A percentile compares a stretch with the other conserved stretches of the same genome.
phyloP scores from a whole-genome alignment of 2,329 filamentous ascomycete species.

The Bipolaris bicolor region DNA sequence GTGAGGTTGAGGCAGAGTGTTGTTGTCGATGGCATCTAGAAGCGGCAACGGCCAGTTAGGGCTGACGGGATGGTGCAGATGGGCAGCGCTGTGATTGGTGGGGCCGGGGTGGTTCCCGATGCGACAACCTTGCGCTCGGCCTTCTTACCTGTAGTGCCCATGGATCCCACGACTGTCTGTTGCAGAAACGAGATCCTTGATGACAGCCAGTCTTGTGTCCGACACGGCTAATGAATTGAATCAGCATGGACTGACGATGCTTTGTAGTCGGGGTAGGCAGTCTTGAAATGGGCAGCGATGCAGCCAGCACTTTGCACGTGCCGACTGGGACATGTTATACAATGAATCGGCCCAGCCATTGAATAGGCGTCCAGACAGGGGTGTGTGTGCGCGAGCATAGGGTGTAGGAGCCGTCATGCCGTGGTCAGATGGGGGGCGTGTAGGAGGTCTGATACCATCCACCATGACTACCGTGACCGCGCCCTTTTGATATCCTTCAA shows the following conservation, averaged over 20 bases:
- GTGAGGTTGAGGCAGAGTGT: constrained; percentile 16
- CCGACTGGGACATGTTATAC: not conserved
- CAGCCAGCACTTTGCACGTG: not conserved
- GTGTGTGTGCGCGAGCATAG: constrained; percentile 1
- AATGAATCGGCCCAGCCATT: not conserved
- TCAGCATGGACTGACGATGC: not conserved
- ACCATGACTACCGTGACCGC: constrained; percentile 3
- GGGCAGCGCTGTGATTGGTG: constrained; percentile 22
- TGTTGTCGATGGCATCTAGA: constrained; percentile 22
- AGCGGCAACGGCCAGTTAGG: constrained; percentile 21
- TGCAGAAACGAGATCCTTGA: constrained; percentile 5
- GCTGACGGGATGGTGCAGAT: constrained; percentile 24
- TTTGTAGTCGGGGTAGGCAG: not conserved
- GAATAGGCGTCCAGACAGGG: not conserved
- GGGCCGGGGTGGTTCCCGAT: constrained; percentile 16
- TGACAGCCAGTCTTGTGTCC: not conserved
- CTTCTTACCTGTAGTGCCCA: constrained; percentile 22
- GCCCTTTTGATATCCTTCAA: constrained; percentile 1
- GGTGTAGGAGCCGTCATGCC: not conserved
- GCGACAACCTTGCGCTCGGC: constrained; percentile 28
- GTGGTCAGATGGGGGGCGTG: constrained; percentile 9
- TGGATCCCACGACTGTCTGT: constrained; percentile 5
- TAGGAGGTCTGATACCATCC: constrained; percentile 12
- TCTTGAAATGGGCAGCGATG: not conserved
- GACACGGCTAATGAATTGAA: not conserved